phyloP scores from a whole-genome alignment of 2,329 filamentous ascomycete genomes.

The Fusarium proliferatum region DNA sequence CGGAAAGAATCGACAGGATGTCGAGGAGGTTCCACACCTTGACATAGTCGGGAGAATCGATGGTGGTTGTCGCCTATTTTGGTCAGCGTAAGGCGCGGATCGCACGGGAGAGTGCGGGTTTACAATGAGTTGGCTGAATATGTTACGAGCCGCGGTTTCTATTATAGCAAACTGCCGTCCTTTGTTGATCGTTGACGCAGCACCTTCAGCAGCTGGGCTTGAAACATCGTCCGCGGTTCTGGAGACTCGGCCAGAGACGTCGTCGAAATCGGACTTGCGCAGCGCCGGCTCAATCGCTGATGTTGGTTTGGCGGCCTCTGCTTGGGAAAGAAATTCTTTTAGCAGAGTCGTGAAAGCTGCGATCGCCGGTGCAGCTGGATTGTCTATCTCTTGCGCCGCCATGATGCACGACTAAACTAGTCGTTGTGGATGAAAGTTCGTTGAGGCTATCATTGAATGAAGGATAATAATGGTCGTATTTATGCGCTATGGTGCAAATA shows the following conservation, averaged over 20 bases:
- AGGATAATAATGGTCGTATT: background rate
- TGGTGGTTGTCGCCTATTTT: slow-evolving; percentile 75
- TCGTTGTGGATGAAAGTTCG: slow-evolving; percentile 15
- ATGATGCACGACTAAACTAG: slow-evolving; percentile 51
- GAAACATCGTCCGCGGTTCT: slow-evolving; percentile 46
- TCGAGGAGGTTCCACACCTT: slow-evolving; percentile 95
- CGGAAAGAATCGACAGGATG: slow-evolving; percentile 87
- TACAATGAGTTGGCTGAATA: slow-evolving; percentile 84
- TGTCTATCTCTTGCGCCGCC: slow-evolving; percentile 60
- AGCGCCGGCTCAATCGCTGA: slow-evolving; percentile 78
- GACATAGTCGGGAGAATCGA: slow-evolving; percentile 82
- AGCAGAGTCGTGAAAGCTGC: slow-evolving; percentile 65
- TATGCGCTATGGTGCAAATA: background rate
- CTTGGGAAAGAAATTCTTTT: slow-evolving; percentile 67
- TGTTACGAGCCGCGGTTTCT: slow-evolving; percentile 83
- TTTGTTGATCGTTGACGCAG: slow-evolving; percentile 55
- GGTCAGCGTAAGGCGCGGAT: slow-evolving; percentile 47
- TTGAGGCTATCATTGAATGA: slow-evolving; percentile 25
- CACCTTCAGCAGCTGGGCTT: slow-evolving; percentile 44
- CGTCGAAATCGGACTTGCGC: slow-evolving; percentile 72
- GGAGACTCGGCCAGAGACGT: slow-evolving; percentile 59
- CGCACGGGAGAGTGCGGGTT: slow-evolving; percentile 48
- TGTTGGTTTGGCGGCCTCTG: slow-evolving; percentile 67
- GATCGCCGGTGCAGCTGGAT: slow-evolving; percentile 64
- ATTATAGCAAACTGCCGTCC: slow-evolving; percentile 74